Percentiles rank a stretch among this genome's conserved stretches.
These are phyloP conservation scores for Thalassiosira ordinaria DNA, from an alignment of 352 stramenopile genomes.

Conservation along the genomic window DNA sequence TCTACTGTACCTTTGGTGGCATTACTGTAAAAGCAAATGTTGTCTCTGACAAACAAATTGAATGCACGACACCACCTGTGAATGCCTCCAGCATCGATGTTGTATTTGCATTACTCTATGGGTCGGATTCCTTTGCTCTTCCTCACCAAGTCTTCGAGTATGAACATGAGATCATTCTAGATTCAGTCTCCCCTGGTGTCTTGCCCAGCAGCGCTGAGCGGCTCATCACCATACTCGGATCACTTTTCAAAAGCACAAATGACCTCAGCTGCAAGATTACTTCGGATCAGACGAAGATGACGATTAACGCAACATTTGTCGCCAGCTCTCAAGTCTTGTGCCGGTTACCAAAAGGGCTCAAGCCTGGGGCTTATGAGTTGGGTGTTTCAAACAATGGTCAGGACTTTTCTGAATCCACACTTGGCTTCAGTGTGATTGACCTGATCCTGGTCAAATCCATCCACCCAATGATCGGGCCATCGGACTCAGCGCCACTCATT, in stretches of 20 bases:
- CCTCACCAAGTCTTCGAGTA: constrained; percentile 37
- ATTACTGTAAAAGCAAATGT: constrained; percentile 32
- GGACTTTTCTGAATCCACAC: constrained; percentile 42
- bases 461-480: constrained; percentile 35
- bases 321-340: constrained; percentile 40
- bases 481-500: constrained; percentile 27
- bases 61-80: constrained; percentile 36
- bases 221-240: constrained; percentile 37
- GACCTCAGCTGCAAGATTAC: constrained; percentile 56
- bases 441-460: constrained; percentile 48
- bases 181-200: constrained; percentile 21
- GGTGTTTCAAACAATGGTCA: constrained; percentile 59
- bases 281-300: not conserved
- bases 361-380: constrained; percentile 46
- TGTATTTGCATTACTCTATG: constrained; percentile 39
- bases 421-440: constrained; percentile 50
- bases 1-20: constrained; percentile 54
- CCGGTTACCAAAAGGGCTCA: constrained; percentile 36
- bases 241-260: constrained; percentile 34
- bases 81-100: not conserved
- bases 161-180: constrained; percentile 49
- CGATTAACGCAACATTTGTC: constrained; percentile 41
- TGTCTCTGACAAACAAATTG: constrained; percentile 41
- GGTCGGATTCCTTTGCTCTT: constrained; percentile 49
- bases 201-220: constrained; percentile 33